phyloP scores from a whole-genome alignment of 2,329 filamentous ascomycete species.

The Diaporthe australafricana region DNA sequence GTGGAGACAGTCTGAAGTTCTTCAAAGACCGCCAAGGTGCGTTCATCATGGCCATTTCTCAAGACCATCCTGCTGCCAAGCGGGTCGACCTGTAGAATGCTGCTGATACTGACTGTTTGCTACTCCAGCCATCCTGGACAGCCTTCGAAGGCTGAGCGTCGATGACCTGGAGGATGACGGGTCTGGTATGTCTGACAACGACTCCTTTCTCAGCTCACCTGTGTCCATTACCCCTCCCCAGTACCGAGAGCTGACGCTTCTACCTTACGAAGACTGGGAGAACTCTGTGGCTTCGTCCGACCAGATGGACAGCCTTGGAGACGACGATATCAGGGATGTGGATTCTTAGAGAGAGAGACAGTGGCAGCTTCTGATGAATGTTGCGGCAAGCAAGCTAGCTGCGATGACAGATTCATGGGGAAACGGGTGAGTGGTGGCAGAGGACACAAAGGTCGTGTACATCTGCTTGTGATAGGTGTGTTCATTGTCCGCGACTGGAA shows the following conservation, averaged over 20 bases:
- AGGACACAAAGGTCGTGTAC: background rate
- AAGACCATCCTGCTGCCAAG: background rate
- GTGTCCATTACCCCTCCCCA: background rate
- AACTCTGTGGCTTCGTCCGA: conserved; percentile 66
- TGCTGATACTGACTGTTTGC: background rate
- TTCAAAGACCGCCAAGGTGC: conserved; percentile 51
- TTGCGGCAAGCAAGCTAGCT: background rate
- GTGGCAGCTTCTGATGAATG: background rate
- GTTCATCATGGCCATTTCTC: conserved; percentile 36
- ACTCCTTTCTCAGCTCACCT: conserved; percentile 43
- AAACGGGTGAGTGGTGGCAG: background rate
- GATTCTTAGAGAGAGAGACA: conserved; percentile 17
- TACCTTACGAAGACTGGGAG: conserved; percentile 62
- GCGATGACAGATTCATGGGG: background rate
- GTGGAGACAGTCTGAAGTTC: conserved; percentile 48
- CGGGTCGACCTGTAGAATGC: background rate
- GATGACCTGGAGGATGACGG: conserved; percentile 70
- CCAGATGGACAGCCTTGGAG: conserved; percentile 62
- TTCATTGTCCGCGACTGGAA: background rate
- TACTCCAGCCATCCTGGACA: conserved; percentile 54
- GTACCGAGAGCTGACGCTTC: conserved; percentile 32
- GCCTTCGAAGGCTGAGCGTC: conserved; percentile 66
- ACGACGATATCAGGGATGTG: conserved; percentile 53
- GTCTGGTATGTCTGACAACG: conserved; percentile 64
- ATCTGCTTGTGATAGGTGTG: background rate